Evolutionary conservation across 495 filamentous ascomycete species (phyloP).

Genomic region (Bathelium albidoporum): DNA sequence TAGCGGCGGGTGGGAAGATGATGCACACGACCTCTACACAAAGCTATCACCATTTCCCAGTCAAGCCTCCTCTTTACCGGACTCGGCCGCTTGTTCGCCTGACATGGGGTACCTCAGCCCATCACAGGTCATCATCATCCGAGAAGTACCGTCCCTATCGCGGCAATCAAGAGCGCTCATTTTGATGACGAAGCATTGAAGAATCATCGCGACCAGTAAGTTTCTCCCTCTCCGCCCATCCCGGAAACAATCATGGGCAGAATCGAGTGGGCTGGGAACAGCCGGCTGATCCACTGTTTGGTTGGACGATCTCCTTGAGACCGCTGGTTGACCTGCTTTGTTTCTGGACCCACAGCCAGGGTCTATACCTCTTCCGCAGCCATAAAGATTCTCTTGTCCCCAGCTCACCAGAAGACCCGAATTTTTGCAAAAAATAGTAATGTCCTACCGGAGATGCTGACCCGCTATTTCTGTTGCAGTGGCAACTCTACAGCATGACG

Average conservation of each 20-base stretch:
- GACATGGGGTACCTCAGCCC: not conserved
- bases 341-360: not conserved
- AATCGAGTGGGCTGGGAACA: not conserved
- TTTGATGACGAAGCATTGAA: not conserved
- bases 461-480: not conserved
- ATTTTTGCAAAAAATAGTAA: not conserved
- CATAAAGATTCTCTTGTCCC: not conserved
- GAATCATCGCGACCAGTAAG: not conserved
- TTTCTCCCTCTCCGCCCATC: not conserved
- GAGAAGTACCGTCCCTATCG: not conserved
- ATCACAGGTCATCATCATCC: not conserved
- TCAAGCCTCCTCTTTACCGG: not conserved
- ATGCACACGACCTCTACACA: not conserved
- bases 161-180: not conserved
- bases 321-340: not conserved
- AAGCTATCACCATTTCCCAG: not conserved
- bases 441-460: conserved; percentile 3
- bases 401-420: not conserved
- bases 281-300: not conserved
- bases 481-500: conserved; percentile 8
- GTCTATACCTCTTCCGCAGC: not conserved
- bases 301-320: not conserved
- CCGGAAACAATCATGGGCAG: not conserved
- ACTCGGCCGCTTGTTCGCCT: not conserved
- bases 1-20: not conserved